Percentiles rank a stretch among this genome's conserved stretches.
Evolutionary conservation across 2,329 filamentous ascomycete genomes (phyloP).

Genomic region (Sporothrix brunneoviolacea): DNA sequence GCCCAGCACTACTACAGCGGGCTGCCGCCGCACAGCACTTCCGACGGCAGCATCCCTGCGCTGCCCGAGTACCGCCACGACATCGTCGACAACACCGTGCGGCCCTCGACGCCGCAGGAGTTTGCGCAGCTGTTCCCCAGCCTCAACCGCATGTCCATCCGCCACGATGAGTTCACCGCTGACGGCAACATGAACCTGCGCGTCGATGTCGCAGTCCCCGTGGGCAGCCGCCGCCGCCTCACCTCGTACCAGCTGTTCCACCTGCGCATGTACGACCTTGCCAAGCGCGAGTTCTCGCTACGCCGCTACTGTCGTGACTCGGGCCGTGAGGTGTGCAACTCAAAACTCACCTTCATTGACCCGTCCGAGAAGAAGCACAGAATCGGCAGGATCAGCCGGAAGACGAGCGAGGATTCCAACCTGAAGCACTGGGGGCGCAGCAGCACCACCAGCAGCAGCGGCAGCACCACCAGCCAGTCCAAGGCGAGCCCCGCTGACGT

Average conservation of each 20-base stretch:
- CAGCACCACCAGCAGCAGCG: constrained; percentile 7
- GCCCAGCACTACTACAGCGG: constrained; percentile 18
- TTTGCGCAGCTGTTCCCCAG: constrained; percentile 87
- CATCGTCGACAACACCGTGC: constrained; percentile 56
- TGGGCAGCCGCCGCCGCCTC: constrained; percentile 50
- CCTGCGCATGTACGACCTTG: constrained; percentile 87
- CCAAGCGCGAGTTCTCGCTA: constrained; percentile 79
- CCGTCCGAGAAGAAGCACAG: constrained; percentile 32
- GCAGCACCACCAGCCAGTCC: not conserved
- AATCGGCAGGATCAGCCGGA: constrained; percentile 36
- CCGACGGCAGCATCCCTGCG: constrained; percentile 37
- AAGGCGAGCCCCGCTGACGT: constrained; percentile 8
- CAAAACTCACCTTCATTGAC: constrained; percentile 62
- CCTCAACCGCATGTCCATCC: constrained; percentile 69
- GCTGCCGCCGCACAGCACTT: constrained; percentile 17
- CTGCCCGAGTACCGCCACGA: constrained; percentile 57
- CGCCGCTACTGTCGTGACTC: constrained; percentile 89
- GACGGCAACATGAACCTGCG: constrained; percentile 97
- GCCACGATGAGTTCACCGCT: constrained; percentile 80
- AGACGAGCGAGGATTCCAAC: constrained; percentile 30
- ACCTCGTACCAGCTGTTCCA: constrained; percentile 73
- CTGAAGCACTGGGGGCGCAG: constrained; percentile 10
- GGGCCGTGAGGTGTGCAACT: constrained; percentile 85
- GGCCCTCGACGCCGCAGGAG: constrained; percentile 71
- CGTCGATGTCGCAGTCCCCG: constrained; percentile 68